A percentile compares a stretch with the other conserved stretches of the same genome.
Conservation (phyloP, 805 yeast species). For the Phaffomyces opuntiae region DNA sequence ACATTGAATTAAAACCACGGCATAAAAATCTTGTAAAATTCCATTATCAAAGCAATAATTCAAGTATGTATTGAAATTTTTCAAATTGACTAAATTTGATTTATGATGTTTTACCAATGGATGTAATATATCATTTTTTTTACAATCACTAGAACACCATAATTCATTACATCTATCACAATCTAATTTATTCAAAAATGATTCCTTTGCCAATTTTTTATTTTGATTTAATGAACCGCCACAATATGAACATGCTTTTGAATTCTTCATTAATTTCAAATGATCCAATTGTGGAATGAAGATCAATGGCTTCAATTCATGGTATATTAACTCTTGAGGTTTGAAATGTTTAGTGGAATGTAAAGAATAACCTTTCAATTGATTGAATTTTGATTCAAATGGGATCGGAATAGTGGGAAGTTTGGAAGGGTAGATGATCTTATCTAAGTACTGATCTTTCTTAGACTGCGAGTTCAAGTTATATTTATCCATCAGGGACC, state of each 20-base stretch:
- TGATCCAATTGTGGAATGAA: conserved; percentile 65
- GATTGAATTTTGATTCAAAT: conserved; percentile 42
- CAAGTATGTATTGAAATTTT: conserved; percentile 33
- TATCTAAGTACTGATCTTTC: conserved; percentile 42
- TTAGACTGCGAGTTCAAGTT: conserved; percentile 43
- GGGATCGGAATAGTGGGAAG: conserved; percentile 34
- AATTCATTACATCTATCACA: conserved; percentile 58
- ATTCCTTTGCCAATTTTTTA: conserved; percentile 3
- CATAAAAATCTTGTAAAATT: conserved; percentile 47
- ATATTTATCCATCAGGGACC: conserved; percentile 44
- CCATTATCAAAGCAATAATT: conserved; percentile 59
- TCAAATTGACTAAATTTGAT: conserved; percentile 29
- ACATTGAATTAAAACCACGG: conserved; percentile 54
- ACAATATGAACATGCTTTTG: conserved; percentile 70
- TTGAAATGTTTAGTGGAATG: conserved; percentile 41
- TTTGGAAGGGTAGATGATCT: conserved; percentile 27
- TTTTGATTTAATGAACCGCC: conserved; percentile 31
- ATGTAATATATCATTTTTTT: conserved; percentile 47
- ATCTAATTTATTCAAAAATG: conserved; percentile 42
- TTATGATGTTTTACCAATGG: conserved; percentile 47
- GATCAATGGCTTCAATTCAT: conserved; percentile 42
- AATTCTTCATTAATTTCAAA: conserved; percentile 46
- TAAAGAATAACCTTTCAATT: conserved; percentile 54
- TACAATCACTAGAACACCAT: conserved; percentile 68
- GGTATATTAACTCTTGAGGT: conserved; percentile 53